phyloP scores from a whole-genome alignment of 2,329 filamentous ascomycete genomes.

The Moelleriella libera region DNA sequence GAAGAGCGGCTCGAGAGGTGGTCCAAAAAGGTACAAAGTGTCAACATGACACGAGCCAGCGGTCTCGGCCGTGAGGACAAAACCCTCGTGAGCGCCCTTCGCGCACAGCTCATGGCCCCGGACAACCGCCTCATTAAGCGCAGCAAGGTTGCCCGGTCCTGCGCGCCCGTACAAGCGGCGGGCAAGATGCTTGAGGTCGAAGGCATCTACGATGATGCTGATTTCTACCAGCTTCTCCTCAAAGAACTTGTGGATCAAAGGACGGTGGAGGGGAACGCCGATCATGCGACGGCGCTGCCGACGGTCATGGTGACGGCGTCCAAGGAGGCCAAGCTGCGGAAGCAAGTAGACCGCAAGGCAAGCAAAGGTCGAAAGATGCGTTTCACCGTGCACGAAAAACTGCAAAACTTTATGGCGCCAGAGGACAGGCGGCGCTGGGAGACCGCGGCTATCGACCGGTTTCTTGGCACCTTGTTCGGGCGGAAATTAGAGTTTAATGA shows the following conservation, averaged over 20 bases:
- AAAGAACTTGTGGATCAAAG: constrained; percentile 90
- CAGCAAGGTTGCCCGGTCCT: constrained; percentile 59
- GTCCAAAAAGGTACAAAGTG: constrained; percentile 54
- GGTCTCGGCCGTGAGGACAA: constrained; percentile 16
- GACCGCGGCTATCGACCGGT: constrained; percentile 59
- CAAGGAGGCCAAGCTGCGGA: constrained; percentile 66
- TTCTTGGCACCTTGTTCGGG: constrained; percentile 64
- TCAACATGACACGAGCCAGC: constrained; percentile 21
- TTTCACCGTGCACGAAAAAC: constrained; percentile 90
- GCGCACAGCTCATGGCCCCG: constrained; percentile 51
- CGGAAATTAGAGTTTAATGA: constrained; percentile 54
- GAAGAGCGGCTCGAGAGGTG: constrained; percentile 74
- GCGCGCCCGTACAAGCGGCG: constrained; percentile 55
- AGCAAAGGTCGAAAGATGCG: constrained; percentile 91
- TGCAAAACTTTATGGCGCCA: constrained; percentile 95
- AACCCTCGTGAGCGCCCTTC: constrained; percentile 49
- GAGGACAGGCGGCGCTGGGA: constrained; percentile 75
- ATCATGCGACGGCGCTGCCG: constrained; percentile 28
- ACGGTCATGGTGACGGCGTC: constrained; percentile 52
- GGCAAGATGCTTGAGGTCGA: constrained; percentile 41
- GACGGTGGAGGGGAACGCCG: constrained; percentile 49
- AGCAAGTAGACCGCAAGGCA: constrained; percentile 81
- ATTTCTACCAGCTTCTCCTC: constrained; percentile 87
- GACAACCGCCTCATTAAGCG: constrained; percentile 52
- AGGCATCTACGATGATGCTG: constrained; percentile 77